Percentiles rank a stretch among this genome's conserved stretches.
Evolutionary conservation across 129 eudicot genomes (phyloP).

Genomic region (Centrapalus pauciflorus): DNA sequence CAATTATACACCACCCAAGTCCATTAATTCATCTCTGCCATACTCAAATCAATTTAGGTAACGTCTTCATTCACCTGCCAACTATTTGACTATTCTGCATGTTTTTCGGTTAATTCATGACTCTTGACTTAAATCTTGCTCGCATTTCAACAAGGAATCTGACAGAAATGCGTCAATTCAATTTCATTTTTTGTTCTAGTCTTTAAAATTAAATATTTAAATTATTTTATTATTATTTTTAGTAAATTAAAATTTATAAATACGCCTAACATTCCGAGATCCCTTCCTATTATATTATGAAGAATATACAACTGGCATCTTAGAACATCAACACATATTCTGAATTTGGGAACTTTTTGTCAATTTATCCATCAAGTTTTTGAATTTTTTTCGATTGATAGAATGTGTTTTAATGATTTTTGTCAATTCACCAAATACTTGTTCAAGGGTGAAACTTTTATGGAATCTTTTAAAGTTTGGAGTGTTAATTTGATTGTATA

Average conservation of each 20-base stretch:
- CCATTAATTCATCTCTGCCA: constrained; percentile 41
- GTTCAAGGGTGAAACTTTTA: too few relatives aligned
- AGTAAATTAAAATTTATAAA: not conserved
- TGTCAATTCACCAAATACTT: too few relatives aligned
- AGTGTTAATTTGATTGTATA: too few relatives aligned
- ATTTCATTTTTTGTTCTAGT: not conserved
- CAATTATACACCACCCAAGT: constrained; percentile 38
- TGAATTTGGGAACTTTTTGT: too few relatives aligned
- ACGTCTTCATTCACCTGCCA: not conserved
- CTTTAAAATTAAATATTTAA: not conserved
- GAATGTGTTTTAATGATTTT: too few relatives aligned
- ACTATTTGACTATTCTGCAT: constrained; percentile 16
- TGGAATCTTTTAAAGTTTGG: too few relatives aligned
- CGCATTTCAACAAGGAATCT: constrained; percentile 7
- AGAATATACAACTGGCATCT: not conserved
- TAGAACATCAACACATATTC: not conserved
- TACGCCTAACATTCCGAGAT: not conserved
- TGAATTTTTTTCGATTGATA: too few relatives aligned
- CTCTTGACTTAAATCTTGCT: not conserved
- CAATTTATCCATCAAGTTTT: too few relatives aligned
- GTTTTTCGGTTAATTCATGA: not conserved
- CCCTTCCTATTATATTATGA: not conserved
- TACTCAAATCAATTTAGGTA: constrained; percentile 62
- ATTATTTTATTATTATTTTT: not conserved
- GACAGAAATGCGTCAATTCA: not conserved